Conservation (phyloP, 768 basidiomycete genomes). For the Pleurotus cornucopiae region DNA sequence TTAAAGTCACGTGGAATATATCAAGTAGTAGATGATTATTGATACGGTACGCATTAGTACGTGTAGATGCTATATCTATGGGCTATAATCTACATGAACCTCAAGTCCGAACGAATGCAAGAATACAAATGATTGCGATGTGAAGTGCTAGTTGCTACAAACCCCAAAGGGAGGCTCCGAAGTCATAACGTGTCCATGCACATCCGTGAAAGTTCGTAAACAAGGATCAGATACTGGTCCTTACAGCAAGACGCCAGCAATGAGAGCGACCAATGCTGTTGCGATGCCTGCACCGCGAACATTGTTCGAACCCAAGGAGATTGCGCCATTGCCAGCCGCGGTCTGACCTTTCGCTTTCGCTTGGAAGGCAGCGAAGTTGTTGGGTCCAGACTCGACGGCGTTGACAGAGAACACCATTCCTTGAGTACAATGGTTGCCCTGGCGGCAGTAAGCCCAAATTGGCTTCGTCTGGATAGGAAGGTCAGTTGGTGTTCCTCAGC, state of each 20-base stretch:
- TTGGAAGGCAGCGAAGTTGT: conserved; percentile 51
- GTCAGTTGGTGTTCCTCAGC: neutral
- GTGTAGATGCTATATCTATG: too few relatives aligned
- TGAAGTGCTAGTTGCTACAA: conserved; percentile 3
- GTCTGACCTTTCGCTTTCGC: conserved; percentile 40
- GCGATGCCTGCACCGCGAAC: conserved; percentile 5
- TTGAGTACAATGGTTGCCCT: conserved; percentile 43
- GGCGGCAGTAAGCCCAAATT: conserved; percentile 54
- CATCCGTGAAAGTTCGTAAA: neutral
- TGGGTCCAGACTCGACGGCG: conserved; percentile 43
- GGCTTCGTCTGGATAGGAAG: conserved; percentile 35
- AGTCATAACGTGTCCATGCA: conserved; percentile 4
- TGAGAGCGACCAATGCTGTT: neutral
- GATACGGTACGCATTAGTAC: too few relatives aligned
- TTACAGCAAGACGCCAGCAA: neutral
- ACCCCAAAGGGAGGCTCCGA: neutral
- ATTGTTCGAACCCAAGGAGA: conserved; percentile 3
- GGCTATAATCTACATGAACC: neutral
- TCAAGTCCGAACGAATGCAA: conserved; percentile 7
- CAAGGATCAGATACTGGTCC: neutral
- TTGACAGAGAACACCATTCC: conserved; percentile 64
- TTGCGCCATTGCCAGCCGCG: conserved; percentile 23
- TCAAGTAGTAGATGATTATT: too few relatives aligned
- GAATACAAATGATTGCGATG: conserved; percentile 3
- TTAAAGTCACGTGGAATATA: too few relatives aligned